Conservation (phyloP, 257 asterid genomes). For the Solanum gandarillasii region DNA sequence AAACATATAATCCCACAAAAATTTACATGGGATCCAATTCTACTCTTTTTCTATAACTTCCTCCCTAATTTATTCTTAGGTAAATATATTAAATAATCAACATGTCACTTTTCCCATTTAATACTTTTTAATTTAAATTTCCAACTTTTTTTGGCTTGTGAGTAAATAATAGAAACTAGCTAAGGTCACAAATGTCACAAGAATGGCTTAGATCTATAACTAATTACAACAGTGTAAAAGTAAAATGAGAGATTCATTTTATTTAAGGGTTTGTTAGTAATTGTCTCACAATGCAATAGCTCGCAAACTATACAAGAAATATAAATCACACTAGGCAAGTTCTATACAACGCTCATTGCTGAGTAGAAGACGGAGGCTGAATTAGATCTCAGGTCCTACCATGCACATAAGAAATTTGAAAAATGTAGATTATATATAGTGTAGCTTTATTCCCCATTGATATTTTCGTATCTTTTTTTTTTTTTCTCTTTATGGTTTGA, state of each 20-base stretch:
- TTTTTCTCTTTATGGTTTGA: not conserved
- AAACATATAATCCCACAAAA: not conserved
- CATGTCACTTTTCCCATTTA: not conserved
- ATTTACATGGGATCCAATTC: not conserved
- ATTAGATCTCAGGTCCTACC: not conserved
- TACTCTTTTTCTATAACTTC: not conserved
- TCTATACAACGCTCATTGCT: no score
- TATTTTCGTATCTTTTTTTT: not conserved
- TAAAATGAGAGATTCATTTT: not conserved
- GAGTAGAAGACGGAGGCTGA: not conserved
- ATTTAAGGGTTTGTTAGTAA: not conserved
- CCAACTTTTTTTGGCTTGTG: not conserved
- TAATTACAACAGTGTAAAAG: not conserved
- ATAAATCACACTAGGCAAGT: no score
- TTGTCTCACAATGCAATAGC: not conserved
- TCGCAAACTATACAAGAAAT: not conserved
- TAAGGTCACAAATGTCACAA: not conserved
- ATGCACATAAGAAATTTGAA: not conserved
- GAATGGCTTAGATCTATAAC: not conserved
- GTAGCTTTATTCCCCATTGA: not conserved
- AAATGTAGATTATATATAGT: not conserved
- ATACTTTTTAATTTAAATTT: not conserved
- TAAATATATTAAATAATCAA: not conserved
- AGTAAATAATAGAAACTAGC: not conserved
- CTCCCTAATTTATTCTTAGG: not conserved